phyloP scores from a whole-genome alignment of 768 basidiomycete genomes.

The Lactarius indigo region DNA sequence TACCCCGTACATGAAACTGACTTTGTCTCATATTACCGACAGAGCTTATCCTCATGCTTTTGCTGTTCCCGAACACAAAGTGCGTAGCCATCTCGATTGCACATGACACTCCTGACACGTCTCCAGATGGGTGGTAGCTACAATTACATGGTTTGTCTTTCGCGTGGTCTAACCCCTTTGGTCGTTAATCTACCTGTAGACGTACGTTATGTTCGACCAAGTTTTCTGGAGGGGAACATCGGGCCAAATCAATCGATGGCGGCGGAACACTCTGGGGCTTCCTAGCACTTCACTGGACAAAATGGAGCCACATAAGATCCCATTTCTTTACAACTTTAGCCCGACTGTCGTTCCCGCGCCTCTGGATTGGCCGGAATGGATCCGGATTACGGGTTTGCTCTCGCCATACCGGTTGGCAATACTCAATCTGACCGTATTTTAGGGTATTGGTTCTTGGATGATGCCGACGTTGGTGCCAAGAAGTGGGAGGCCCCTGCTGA shows the following conservation, averaged over 20 bases:
- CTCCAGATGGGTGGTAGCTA: slow-evolving; percentile 90
- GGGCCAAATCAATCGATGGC: slow-evolving; percentile 93
- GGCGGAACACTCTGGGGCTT: slow-evolving; percentile 70
- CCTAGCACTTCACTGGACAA: slow-evolving; percentile 85
- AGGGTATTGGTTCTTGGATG: slow-evolving; percentile 98
- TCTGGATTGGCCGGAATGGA: slow-evolving; percentile 99
- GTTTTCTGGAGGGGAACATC: slow-evolving; percentile 96
- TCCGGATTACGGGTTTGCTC: slow-evolving; percentile 74
- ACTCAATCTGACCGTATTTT: slow-evolving; percentile 5
- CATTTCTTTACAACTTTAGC: slow-evolving; percentile 97
- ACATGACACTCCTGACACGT: slow-evolving; percentile 7
- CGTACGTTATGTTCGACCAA: slow-evolving; percentile 97
- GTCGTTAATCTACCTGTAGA: slow-evolving; percentile 39
- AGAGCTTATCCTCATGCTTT: slow-evolving; percentile 98
- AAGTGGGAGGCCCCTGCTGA: slow-evolving; percentile 87
- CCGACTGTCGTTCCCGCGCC: slow-evolving; percentile 88
- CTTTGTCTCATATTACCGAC: slow-evolving; percentile 2
- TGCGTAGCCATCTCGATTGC: slow-evolving; percentile 29
- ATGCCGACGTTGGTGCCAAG: slow-evolving; percentile 82
- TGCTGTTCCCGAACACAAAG: slow-evolving; percentile 94
- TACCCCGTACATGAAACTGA: slow-evolving; percentile 25
- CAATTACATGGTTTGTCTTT: slow-evolving; percentile 84
- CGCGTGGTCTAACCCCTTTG: slow-evolving; percentile 10
- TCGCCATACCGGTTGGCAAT: not conserved
- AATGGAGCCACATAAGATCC: slow-evolving; percentile 97